A percentile compares a stretch with the other conserved stretches of the same genome.
Conservation (phyloP, 1,284 basidiomycete species). For the Cutaneotrichosporon cutaneum region DNA sequence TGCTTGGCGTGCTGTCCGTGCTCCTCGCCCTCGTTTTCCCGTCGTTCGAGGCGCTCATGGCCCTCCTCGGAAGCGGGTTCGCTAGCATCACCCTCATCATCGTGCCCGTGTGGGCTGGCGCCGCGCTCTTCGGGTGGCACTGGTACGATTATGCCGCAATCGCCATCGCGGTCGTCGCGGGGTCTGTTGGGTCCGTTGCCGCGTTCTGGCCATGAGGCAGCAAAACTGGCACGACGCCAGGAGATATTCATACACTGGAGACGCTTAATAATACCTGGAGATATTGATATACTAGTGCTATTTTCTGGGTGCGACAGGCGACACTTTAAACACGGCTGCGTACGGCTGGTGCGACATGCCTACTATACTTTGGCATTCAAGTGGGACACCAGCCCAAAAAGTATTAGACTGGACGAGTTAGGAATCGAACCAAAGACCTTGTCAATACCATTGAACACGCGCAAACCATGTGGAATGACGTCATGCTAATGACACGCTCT, state of each 20-base stretch:
- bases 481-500: slow-evolving; percentile 2
- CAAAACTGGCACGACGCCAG: background rate
- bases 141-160: slow-evolving; percentile 61
- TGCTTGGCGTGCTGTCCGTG: slow-evolving; percentile 64
- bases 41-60: slow-evolving; percentile 82
- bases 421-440: slow-evolving; percentile 2
- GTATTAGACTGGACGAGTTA: background rate
- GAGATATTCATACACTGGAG: background rate
- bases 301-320: background rate
- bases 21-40: slow-evolving; percentile 74
- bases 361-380: no score
- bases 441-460: background rate
- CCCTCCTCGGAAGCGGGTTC: slow-evolving; percentile 77
- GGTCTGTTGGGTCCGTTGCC: slow-evolving; percentile 66
- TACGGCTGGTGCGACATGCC: no score
- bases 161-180: slow-evolving; percentile 61
- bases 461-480: background rate
- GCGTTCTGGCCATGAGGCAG: slow-evolving; percentile 14
- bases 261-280: no score
- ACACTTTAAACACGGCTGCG: no score
- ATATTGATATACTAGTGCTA: no score
- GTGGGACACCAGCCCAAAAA: background rate
- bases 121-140: slow-evolving; percentile 55
- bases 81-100: slow-evolving; percentile 78
- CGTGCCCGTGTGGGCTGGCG: slow-evolving; percentile 66